A percentile compares a stretch with the other conserved stretches of the same genome.
phyloP scores from a whole-genome alignment of 495 filamentous ascomycete genomes.

The Letharia lupina region DNA sequence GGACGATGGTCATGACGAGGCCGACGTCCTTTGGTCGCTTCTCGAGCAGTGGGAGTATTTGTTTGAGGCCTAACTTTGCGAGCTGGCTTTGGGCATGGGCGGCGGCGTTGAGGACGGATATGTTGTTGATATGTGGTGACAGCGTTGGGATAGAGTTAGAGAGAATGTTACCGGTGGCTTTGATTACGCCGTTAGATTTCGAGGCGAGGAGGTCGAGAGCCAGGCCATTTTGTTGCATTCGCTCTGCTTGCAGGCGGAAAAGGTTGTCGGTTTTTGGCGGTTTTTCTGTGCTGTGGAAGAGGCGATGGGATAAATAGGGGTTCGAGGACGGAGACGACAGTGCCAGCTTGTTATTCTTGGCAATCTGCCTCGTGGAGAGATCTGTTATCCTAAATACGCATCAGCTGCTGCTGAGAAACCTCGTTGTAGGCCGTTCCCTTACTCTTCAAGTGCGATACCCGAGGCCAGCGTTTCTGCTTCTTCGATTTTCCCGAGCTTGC shows the following conservation, averaged over 20 bases:
- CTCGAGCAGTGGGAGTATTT: conserved; percentile 65
- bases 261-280: conserved; percentile 57
- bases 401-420: conserved; percentile 25
- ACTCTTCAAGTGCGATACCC: conserved; percentile 57
- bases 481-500: conserved; percentile 59
- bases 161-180: conserved; percentile 53
- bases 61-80: conserved; percentile 61
- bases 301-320: conserved; percentile 66
- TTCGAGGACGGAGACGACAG: conserved; percentile 53
- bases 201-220: conserved; percentile 65
- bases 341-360: conserved; percentile 67
- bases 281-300: conserved; percentile 50
- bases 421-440: conserved; percentile 25
- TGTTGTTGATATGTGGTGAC: conserved; percentile 49
- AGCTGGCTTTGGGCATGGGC: conserved; percentile 57
- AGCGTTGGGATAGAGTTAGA: conserved; percentile 46
- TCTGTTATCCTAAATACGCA: conserved; percentile 57
- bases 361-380: conserved; percentile 64
- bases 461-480: conserved; percentile 62
- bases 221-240: conserved; percentile 61
- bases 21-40: conserved; percentile 76
- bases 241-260: conserved; percentile 66
- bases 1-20: conserved; percentile 70
- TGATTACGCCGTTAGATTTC: conserved; percentile 67
- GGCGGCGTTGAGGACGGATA: conserved; percentile 74